These are phyloP conservation scores for Kregervanrija pseudodelftensis DNA, from an alignment of 805 yeast genomes.

Conservation along the genomic window DNA sequence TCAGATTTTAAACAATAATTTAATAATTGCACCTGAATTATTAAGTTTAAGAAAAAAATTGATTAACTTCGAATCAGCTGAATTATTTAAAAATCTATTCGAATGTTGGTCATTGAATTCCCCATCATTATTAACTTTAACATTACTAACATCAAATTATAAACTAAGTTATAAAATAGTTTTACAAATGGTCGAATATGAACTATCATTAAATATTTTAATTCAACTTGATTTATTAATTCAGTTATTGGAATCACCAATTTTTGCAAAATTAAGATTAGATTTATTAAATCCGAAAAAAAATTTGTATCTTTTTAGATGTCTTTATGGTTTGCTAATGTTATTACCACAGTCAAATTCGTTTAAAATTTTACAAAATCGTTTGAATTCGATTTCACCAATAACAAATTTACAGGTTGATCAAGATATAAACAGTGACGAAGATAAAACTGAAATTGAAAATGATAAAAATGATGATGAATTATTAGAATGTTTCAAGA, in stretches of 20 bases:
- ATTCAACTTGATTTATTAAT: slow-evolving; percentile 86
- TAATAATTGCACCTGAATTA: slow-evolving; percentile 82
- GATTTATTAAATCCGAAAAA: slow-evolving; percentile 85
- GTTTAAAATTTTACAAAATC: slow-evolving; percentile 68
- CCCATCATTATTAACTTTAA: slow-evolving; percentile 78
- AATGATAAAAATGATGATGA: slow-evolving; percentile 18
- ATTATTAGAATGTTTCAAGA: slow-evolving; percentile 40
- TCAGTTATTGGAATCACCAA: slow-evolving; percentile 87
- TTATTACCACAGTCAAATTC: slow-evolving; percentile 90
- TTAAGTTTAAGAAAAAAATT: slow-evolving; percentile 61
- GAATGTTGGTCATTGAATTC: slow-evolving; percentile 90
- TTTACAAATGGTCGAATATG: slow-evolving; percentile 73
- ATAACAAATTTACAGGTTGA: slow-evolving; percentile 21
- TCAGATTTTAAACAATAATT: slow-evolving; percentile 78
- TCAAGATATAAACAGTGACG: slow-evolving; percentile 20
- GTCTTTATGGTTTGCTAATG: slow-evolving; percentile 90
- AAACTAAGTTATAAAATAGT: slow-evolving; percentile 81
- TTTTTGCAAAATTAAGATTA: slow-evolving; percentile 76
- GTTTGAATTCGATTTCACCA: slow-evolving; percentile 58
- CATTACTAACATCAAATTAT: slow-evolving; percentile 81
- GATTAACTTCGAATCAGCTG: slow-evolving; percentile 19
- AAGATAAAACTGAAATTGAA: slow-evolving; percentile 16
- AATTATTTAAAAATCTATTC: slow-evolving; percentile 67
- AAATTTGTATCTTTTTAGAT: slow-evolving; percentile 74
- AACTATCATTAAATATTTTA: slow-evolving; percentile 68